phyloP scores from a whole-genome alignment of 495 filamentous ascomycete species.

The Niebla homalea region DNA sequence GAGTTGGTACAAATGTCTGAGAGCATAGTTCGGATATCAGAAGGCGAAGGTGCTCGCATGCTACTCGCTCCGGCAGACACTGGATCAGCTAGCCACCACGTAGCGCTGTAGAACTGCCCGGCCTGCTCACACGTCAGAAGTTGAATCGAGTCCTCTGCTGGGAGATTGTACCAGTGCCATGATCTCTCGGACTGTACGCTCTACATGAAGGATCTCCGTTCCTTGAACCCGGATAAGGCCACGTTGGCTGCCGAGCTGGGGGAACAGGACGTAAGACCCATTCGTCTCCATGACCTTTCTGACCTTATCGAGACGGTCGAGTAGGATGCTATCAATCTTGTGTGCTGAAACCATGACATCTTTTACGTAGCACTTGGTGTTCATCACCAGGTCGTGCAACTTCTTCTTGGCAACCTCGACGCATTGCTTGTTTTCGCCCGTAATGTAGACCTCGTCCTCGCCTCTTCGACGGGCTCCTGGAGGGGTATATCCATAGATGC shows the following conservation, averaged over 20 bases:
- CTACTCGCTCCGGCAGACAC: slow-evolving; percentile 44
- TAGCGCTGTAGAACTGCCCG: slow-evolving; percentile 93
- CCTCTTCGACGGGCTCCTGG: slow-evolving; percentile 63
- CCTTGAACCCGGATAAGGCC: slow-evolving; percentile 79
- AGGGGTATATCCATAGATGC: slow-evolving; percentile 77
- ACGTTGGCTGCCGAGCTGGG: slow-evolving; percentile 66
- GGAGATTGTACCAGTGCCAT: slow-evolving; percentile 65
- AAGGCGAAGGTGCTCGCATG: slow-evolving; percentile 53
- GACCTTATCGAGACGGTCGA: slow-evolving; percentile 86
- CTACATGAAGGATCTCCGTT: slow-evolving; percentile 79
- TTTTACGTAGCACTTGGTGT: slow-evolving; percentile 78
- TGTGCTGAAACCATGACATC: slow-evolving; percentile 70
- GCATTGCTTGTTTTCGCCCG: slow-evolving; percentile 64
- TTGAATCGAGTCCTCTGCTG: not conserved
- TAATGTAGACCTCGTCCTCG: slow-evolving; percentile 85
- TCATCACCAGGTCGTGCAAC: slow-evolving; percentile 66
- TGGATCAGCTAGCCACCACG: slow-evolving; percentile 83
- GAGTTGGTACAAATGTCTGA: slow-evolving; percentile 94
- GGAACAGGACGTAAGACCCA: slow-evolving; percentile 84
- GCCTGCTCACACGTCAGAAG: slow-evolving; percentile 38
- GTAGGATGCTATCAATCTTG: slow-evolving; percentile 87
- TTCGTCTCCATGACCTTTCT: slow-evolving; percentile 96
- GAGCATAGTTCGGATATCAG: slow-evolving; percentile 78
- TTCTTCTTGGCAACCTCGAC: slow-evolving; percentile 80
- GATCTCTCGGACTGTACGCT: slow-evolving; percentile 84